Base-by-base conservation (phyloP, 2,329 filamentous ascomycete species). In the Alternaria ethzedia region DNA sequence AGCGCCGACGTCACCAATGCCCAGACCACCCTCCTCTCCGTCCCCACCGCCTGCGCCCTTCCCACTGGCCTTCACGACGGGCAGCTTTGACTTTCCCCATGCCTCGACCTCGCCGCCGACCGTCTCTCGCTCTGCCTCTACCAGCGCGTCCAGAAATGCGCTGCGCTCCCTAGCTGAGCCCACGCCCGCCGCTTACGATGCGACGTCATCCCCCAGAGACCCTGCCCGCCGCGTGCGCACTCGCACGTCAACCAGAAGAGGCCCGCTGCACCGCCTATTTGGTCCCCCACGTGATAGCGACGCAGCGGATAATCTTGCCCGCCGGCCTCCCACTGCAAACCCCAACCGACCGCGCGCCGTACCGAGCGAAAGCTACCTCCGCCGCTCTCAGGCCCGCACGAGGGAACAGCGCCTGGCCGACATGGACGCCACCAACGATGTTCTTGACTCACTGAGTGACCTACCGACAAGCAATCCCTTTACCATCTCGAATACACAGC, bases 1-100 rank as follows among this genome's bases (percentile, higher is more conserved):
- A 41, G 61, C 46, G 51, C 45, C 69, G 68, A 70, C 73, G 70
- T 71, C 74, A 73, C 60, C 65, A 36, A 78, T 78, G 75, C 73
- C 76, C 54, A 68, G 74, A 70, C 70, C 74, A 49, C 67, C 69
- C 15, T 59, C 76, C 13, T 71, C 76, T 23, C 68, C 73, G 41
- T 71, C 76, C 26, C 70, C 76, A 44, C 73, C 72, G 23, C 68
- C 74, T 28, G 56, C 71, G n/a, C 62, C 61, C 52, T 76, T 75
- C 57, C 63, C 76, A 41, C 36, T 41, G 36, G 36, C 36, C 58
- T 78, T 76, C 69, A 76, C 76, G 36, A 75, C 76, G 36, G 81
- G 80, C 64, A 76, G 75, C 69, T 83, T 83, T 72, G 83, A 84
- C 72, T 79, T 80, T 57, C 83, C 83, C 21, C 80, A 82, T 47